Evolutionary conservation across 2,329 filamentous ascomycete species (phyloP), one percentile per base, ranked within the genome.

Genomic region (Scedosporium apiospermum): DNA sequence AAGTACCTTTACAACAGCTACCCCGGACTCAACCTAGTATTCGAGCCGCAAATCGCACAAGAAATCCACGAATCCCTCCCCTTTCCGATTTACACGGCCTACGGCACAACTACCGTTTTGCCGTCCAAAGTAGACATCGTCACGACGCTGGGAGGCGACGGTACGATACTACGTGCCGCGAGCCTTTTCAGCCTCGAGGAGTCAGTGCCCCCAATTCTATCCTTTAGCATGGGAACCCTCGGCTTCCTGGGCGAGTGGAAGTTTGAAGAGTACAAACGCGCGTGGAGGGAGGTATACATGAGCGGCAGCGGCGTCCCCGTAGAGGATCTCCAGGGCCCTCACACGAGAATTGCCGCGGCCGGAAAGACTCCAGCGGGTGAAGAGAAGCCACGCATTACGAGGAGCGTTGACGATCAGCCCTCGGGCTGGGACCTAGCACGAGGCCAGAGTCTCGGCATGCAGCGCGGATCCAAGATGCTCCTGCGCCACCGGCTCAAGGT

Each of bases 191-290:
- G 91, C 64, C 88, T 90, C 44, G 87, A 90, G 55, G 80, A 83
- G 2, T 86, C 86, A 53, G 93, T 99, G 0, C 95, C 95, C 0
- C 95, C 95, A 0, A 89, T 99, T 41, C 79, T 99, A 6, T 92
- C 91, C 1, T 99, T 99, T 71, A 96, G 92, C 72, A 97, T 99
- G 91, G 95, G 95, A 5, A 96, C 93, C 0, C 78, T 99, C 0
- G 95, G 95, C 0, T 99, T 99, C 68, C 77, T 99, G 6, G 93
- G 93, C 16, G 93, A 98, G 75, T 99, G 93, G 93, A 96, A 95
- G 69, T 98, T 98, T 72, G 81, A 82, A 6, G 93, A 98, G 69
- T 91, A 96, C 77, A 96, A 96, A 75, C 84, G 90, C 58, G 95
- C 95, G 0, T 96, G 96, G 77, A 81, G 91, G 58, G 91, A 97